Evolutionary conservation across 2,329 filamentous ascomycete genomes (phyloP).

Genomic region (Xylaria sp.): DNA sequence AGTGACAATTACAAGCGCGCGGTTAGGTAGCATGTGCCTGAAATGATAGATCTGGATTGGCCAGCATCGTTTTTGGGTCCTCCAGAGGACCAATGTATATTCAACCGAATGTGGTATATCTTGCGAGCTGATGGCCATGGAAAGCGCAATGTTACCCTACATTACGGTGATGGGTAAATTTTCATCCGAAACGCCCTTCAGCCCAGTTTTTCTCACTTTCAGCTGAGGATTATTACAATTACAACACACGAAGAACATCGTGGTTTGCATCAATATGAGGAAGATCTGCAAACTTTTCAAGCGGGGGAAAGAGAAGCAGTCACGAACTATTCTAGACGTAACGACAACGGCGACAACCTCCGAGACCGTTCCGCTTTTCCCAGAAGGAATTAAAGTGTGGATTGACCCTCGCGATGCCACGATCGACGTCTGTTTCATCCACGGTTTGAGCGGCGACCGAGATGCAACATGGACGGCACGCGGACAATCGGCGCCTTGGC

Average conservation of each 20-base stretch:
- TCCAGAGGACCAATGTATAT: no score
- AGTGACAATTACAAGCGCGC: no score
- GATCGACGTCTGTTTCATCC: neutral
- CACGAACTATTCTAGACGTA: neutral
- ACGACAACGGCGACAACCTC: neutral
- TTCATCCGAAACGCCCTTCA: neutral
- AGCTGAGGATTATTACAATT: no score
- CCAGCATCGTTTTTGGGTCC: no score
- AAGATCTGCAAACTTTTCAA: neutral
- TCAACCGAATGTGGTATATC: no score
- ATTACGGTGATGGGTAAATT: no score
- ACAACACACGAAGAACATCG: neutral
- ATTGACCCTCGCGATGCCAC: neutral
- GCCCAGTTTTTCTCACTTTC: neutral
- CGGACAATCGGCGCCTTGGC: neutral
- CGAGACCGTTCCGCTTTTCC: neutral
- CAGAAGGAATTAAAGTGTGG: neutral
- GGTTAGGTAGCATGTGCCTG: no score
- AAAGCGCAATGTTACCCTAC: no score
- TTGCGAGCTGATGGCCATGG: no score
- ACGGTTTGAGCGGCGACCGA: slow-evolving; percentile 7
- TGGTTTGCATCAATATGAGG: neutral
- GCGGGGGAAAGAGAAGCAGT: neutral
- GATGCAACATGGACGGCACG: slow-evolving; percentile 2
- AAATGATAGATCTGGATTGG: no score